These are phyloP conservation scores for Ustilago xerochloae DNA, from an alignment of 1,284 basidiomycete genomes.

Conservation along the genomic window DNA sequence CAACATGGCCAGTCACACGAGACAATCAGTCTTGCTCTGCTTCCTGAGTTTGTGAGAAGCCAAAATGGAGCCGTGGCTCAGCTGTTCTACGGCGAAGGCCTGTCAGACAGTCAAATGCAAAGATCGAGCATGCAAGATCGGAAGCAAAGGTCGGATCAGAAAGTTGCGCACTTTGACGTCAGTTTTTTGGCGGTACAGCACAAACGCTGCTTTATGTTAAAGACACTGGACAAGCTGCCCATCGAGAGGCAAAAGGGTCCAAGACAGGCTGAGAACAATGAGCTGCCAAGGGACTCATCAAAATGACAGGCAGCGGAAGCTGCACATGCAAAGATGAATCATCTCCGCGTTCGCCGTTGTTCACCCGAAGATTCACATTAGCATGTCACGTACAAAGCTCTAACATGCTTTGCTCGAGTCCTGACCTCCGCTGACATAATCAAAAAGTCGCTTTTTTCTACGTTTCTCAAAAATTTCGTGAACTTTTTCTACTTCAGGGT, in stretches of 20 bases:
- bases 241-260: background rate
- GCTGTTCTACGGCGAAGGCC: no score
- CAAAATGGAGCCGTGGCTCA: background rate
- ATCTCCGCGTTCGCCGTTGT: slow-evolving; percentile 13
- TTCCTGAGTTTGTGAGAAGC: no score
- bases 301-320: slow-evolving; percentile 12
- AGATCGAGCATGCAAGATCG: background rate
- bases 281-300: slow-evolving; percentile 10
- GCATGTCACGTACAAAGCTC: background rate
- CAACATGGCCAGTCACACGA: background rate
- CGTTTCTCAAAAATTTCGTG: slow-evolving; percentile 3
- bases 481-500: slow-evolving; percentile 2
- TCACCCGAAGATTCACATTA: slow-evolving; percentile 1
- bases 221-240: background rate
- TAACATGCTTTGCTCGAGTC: no score
- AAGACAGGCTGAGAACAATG: slow-evolving; percentile 1
- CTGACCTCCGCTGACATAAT: slow-evolving; percentile 15
- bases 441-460: background rate
- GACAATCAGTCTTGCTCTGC: background rate
- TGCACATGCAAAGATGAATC: slow-evolving; percentile 35
- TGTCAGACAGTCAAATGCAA: background rate
- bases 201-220: no score
- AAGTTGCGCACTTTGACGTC: slow-evolving; percentile 21
- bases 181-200: background rate
- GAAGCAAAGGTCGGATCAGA: background rate